Percentiles rank a stretch among this genome's conserved stretches.
These are phyloP conservation scores for Sphaerostilbella broomeana DNA, from an alignment of 2,329 filamentous ascomycete genomes.

Conservation along the genomic window DNA sequence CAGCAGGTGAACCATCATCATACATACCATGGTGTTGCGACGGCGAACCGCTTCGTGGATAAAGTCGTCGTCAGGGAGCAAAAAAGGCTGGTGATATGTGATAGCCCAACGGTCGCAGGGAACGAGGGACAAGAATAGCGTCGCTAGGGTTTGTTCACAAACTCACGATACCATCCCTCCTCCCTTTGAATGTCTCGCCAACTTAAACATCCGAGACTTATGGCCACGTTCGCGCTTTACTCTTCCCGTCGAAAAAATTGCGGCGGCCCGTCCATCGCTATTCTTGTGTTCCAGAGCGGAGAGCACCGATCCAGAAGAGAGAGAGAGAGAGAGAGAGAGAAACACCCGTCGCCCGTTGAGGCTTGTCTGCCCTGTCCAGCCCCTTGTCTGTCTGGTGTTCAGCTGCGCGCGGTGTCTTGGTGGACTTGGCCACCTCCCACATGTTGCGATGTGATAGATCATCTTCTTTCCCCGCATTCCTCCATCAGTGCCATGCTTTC, in stretches of 20 bases:
- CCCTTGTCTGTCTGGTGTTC: not conserved
- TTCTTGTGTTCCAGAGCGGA: no score
- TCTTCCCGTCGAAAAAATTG: not conserved
- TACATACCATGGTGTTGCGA: constrained; percentile 7
- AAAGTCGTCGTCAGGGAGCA: not conserved
- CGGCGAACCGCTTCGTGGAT: constrained; percentile 3
- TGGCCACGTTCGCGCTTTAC: not conserved
- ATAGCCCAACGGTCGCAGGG: constrained; percentile 4
- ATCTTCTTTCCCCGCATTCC: constrained; percentile 14
- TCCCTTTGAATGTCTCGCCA: not conserved
- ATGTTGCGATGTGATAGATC: constrained; percentile 11
- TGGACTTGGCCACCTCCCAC: constrained; percentile 1
- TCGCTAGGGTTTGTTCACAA: no score
- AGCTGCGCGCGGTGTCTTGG: not conserved
- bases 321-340: no score
- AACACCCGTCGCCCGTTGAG: no score
- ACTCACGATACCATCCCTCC: no score
- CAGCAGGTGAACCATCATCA: constrained; percentile 3
- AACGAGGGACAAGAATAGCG: constrained; percentile 3
- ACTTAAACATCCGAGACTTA: constrained; percentile 1
- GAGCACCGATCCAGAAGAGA: no score
- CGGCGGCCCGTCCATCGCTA: no score
- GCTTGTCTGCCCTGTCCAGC: no score
- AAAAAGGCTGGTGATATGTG: constrained; percentile 8
- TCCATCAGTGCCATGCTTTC: constrained; percentile 1